Conservation (phyloP, 495 filamentous ascomycete genomes). For the Chaetomium tenue region DNA sequence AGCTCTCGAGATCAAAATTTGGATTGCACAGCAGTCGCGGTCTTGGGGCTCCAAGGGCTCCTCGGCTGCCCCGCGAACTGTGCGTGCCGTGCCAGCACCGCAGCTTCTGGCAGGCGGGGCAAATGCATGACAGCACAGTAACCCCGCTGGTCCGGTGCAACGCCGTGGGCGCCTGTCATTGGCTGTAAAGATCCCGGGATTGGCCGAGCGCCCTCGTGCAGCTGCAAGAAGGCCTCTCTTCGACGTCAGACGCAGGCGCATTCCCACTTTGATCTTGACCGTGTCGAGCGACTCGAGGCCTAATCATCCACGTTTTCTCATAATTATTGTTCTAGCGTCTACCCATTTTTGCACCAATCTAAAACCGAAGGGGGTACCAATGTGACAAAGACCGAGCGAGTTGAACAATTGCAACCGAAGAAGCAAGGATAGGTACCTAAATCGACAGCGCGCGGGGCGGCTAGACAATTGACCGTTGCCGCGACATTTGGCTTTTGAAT, state of each 20-base stretch:
- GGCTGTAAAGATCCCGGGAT: neutral
- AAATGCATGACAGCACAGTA: neutral
- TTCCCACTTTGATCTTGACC: neutral
- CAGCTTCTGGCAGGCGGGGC: neutral
- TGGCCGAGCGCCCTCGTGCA: constrained; percentile 10
- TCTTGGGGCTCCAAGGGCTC: too few relatives aligned
- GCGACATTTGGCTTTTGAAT: neutral
- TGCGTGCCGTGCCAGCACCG: neutral
- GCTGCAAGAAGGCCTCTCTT: constrained; percentile 3
- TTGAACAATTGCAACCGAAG: neutral
- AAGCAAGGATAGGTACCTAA: neutral
- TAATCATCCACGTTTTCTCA: neutral
- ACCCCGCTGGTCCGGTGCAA: neutral
- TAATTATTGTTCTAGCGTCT: neutral
- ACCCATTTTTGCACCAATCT: neutral
- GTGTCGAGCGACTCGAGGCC: neutral
- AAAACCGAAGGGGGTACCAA: neutral
- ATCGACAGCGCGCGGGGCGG: neutral
- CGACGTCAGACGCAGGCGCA: constrained; percentile 13
- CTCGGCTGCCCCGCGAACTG: neutral
- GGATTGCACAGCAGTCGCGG: too few relatives aligned
- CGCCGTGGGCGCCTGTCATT: neutral
- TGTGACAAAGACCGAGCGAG: neutral
- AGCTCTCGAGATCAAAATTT: too few relatives aligned
- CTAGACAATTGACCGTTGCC: neutral